phyloP scores from a whole-genome alignment of 2,329 filamentous ascomycete genomes.

The Penicillium sp. region DNA sequence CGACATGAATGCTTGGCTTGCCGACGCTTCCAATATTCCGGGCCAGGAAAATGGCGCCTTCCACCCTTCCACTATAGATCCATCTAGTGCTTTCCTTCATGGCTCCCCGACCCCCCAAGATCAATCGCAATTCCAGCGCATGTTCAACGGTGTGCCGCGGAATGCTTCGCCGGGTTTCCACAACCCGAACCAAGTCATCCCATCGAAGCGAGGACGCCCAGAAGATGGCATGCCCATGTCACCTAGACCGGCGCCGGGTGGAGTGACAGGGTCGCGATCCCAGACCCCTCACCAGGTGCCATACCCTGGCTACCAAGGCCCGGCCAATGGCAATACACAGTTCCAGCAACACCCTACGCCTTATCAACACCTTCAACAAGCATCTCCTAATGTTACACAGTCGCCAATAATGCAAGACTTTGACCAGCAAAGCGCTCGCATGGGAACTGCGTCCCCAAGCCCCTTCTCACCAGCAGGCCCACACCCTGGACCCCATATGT shows the following conservation, averaged over 20 bases:
- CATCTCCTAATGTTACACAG: constrained; percentile 81
- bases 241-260: constrained; percentile 72
- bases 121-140: constrained; percentile 58
- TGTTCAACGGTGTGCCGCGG: constrained; percentile 83
- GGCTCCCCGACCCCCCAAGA: constrained; percentile 51
- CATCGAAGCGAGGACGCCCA: constrained; percentile 82
- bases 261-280: constrained; percentile 80
- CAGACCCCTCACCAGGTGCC: constrained; percentile 84
- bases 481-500: constrained; percentile 66
- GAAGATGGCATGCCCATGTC: constrained; percentile 86
- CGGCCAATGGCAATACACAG: constrained; percentile 63
- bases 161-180: constrained; percentile 79
- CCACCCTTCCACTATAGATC: constrained; percentile 48
- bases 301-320: constrained; percentile 70
- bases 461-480: constrained; percentile 79
- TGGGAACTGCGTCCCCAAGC: constrained; percentile 90
- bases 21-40: constrained; percentile 50
- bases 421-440: constrained; percentile 67
- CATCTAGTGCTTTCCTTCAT: constrained; percentile 51
- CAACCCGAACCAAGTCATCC: constrained; percentile 79
- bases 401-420: constrained; percentile 87
- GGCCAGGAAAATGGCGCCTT: constrained; percentile 54
- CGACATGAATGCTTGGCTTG: constrained; percentile 56
- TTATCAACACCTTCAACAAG: constrained; percentile 81
- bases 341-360: constrained; percentile 63